Conservation (phyloP, 768 basidiomycete genomes). For the Amanita inopinata region DNA sequence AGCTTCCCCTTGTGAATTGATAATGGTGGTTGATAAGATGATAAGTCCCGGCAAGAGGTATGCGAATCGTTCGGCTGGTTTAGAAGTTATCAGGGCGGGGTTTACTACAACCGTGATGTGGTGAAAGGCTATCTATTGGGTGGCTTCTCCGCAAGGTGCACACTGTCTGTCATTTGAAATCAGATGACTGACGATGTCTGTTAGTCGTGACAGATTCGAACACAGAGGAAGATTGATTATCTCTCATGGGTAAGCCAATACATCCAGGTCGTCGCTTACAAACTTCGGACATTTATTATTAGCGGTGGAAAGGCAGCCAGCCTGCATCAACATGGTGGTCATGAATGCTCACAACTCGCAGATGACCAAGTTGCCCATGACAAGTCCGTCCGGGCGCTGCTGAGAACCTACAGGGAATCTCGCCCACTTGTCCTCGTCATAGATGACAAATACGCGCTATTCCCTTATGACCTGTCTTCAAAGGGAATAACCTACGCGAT, state of each 20-base stretch:
- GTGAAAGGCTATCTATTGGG: constrained; percentile 74
- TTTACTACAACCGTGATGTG: constrained; percentile 51
- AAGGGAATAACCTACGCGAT: constrained; percentile 38
- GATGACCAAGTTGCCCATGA: constrained; percentile 62
- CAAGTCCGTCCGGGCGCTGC: constrained; percentile 59
- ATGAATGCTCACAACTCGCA: constrained; percentile 30
- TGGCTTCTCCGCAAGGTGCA: constrained; percentile 55
- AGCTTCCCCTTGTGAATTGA: constrained; percentile 2
- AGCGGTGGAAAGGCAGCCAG: constrained; percentile 68
- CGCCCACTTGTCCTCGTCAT: constrained; percentile 62
- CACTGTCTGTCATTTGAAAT: background rate
- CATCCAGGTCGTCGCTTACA: background rate
- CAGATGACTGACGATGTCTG: constrained; percentile 8
- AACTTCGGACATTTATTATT: constrained; percentile 6
- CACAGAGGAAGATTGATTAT: constrained; percentile 63
- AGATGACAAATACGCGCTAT: constrained; percentile 63
- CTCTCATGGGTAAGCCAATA: constrained; percentile 65
- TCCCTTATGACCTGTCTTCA: constrained; percentile 57
- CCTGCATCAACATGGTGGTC: constrained; percentile 32
- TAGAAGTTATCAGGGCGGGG: constrained; percentile 70
- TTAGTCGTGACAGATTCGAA: constrained; percentile 60
- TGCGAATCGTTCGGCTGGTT: constrained; percentile 76
- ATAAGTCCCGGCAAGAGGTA: constrained; percentile 72
- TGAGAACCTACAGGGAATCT: constrained; percentile 42
- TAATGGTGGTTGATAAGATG: constrained; percentile 6